Base-by-base conservation (phyloP, 495 filamentous ascomycete genomes). In the Podospora fimiseda region DNA sequence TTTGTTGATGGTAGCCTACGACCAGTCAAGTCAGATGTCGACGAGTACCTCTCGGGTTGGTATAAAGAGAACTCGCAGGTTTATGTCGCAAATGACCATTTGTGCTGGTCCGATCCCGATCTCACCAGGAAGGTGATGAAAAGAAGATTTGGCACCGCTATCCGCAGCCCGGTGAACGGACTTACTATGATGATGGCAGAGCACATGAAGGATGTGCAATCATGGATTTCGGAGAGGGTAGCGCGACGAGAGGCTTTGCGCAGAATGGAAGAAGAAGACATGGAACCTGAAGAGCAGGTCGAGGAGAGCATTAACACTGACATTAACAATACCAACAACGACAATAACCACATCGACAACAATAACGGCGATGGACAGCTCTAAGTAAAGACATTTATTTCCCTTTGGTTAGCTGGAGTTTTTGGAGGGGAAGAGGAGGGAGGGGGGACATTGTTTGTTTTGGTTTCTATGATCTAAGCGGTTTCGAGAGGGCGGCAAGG, bases 11-110 rank as follows among this genome's bases (percentile, higher is more conserved):
- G 81, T 23, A 76, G 79, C 27, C 70, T 88, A n/a, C 80, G 82
- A 2, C 80, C 85, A 0, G 74, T 89, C 48, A 79, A 80, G 52
- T 85, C 82, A 1, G 73, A 82, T 53, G 83, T 80, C 1, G 82
- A 86, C 52, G 63, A 70, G 2, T 79, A 79, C 53, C 72, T 89
- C 0, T 85, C 83, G 13, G 70, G 73, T 30, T 90, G 87, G 87
- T 90, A 89, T 59, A 82, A 80, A 58, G 72, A 83, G 60, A 80
- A 87, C 65, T 88, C 85, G 0, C 71, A 80, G 1, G 83, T 94
- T 51, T 91, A 85, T 58, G 87, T 95, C 20, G 74, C 82, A 0
- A 70, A 74, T 21, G 71, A 81, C 41, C 90, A 95, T 58, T 77
- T 80, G 8, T 81, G 86, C 54, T 95, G 89, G 89, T 68, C 63